Percentiles rank a stretch among this genome's conserved stretches.
phyloP scores from a whole-genome alignment of 2,329 filamentous ascomycete genomes.

The Achaetomium macrosporum region DNA sequence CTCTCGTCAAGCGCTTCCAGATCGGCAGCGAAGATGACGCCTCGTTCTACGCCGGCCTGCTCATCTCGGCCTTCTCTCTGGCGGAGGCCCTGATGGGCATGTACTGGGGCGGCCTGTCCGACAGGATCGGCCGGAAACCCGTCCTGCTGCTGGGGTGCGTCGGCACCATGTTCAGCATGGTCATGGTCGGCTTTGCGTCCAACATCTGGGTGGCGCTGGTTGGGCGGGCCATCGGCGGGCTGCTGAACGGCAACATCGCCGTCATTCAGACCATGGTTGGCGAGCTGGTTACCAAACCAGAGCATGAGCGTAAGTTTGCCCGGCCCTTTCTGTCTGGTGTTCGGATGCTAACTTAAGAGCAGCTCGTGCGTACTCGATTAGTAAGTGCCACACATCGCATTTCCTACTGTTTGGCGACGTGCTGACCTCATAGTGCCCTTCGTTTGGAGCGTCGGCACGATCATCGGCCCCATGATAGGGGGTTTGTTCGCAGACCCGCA shows the following conservation, averaged over 20 bases:
- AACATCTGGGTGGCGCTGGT: conserved; percentile 79
- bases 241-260: conserved; percentile 87
- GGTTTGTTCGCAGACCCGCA: conserved; percentile 79
- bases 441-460: conserved; percentile 86
- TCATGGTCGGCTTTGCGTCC: conserved; percentile 74
- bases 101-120: conserved; percentile 81
- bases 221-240: conserved; percentile 70
- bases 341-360: conserved; percentile 17
- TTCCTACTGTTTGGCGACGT: neutral
- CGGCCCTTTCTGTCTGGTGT: neutral
- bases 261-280: conserved; percentile 92
- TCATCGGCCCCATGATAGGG: conserved; percentile 81
- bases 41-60: conserved; percentile 79
- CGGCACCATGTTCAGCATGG: conserved; percentile 75
- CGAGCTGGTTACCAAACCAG: conserved; percentile 74
- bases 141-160: conserved; percentile 74
- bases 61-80: conserved; percentile 80
- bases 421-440: conserved; percentile 59
- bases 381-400: conserved; percentile 10
- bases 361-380: conserved; percentile 82
- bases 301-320: conserved; percentile 69
- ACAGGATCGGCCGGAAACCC: conserved; percentile 77
- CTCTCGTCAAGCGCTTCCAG: conserved; percentile 69
- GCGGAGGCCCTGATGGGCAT: conserved; percentile 79
- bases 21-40: conserved; percentile 68